Evolutionary conservation across 2,329 filamentous ascomycete genomes (phyloP), one percentile per base, ranked within the genome.

Genomic region (Drechslerella coelobrocha): DNA sequence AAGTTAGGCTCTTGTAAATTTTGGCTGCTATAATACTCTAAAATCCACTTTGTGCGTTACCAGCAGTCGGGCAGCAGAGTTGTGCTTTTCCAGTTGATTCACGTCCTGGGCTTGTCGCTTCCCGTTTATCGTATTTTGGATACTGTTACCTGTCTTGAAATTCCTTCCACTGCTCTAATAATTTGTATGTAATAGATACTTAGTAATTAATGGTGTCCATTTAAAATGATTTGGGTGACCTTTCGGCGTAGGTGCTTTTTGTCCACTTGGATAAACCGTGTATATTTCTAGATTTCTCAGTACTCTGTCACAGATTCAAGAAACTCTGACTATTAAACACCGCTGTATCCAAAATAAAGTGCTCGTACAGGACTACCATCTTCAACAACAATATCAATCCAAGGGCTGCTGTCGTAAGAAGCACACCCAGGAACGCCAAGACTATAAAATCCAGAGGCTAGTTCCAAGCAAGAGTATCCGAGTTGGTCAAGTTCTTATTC

Each of bases 151-250:
- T 29, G 47, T 41, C 54, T 27, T 41, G 29, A 61, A 29, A 43
- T 61, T 47, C 14, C 55, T 51, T 52, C 39, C 39, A 47, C 39
- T 23, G 53, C 48, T 23, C 47, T 45, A 48, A 52, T 69, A 62
- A 69, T 62, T 69, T 69, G 65, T 69, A 69, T 59, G 57, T 69
- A 69, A 62, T 69, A 69, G 65, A 69, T 69, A 62, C 51, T 51
- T 26, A 41, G 24, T 57, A 47, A 48, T 55, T 62, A 62, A 65
- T 57, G 57, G 41, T 56, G 26, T 45, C 21, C 6, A 45, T 45
- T 45, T 17, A 10, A 45, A 21, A 21, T 21, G 14, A 19, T 45
- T n/a, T 2, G 12, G 5, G 43, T 43, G 29, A 47, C 54, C 14
- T 10, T 39, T 34, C n/a, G 21, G 19, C 43, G 43, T 48, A 14